Base-by-base conservation (phyloP, 495 filamentous ascomycete genomes). In the Hypoxylon cercidicola region DNA sequence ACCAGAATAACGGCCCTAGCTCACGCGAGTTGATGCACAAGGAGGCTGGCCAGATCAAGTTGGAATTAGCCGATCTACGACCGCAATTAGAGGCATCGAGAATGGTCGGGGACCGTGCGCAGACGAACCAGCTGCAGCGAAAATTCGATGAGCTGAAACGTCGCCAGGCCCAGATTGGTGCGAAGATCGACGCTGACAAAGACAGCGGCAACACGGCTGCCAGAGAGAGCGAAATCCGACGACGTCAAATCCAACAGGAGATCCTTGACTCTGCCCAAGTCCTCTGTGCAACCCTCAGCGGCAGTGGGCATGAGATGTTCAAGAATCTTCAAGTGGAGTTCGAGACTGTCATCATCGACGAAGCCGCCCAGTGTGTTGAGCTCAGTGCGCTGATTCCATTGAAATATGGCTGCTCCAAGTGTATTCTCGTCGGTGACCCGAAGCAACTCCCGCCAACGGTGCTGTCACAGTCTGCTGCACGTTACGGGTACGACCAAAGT, bases 351-450 rank as follows among this genome's bases (percentile, higher is more conserved):
- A 90, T 99, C 70, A 97, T 99, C 69, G 95, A 99, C 69, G 95
- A 99, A 81, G 95, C 95, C 1, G 95, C 95, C 16, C 95, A 99
- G 80, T 99, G 93, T 60, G 95, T 99, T 64, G 95, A 99, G 78
- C 82, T 99, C 74, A 97, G 93, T 69, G 93, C 96, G 15, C 85
- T 99, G 18, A 99, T 99, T 64, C 95, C 95, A 5, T 84, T 99
- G 21, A 99, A 99, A 75, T 99, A 98, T 69, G 95, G 95, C 18
- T 97, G 93, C 74, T 89, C 91, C 12, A 98, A 97, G 75, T 98
- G 96, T 77, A 92, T 99, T 58, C 87, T 99, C 28, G 95, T 99
- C 21, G 95, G 95, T 78, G 95, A 99, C 79, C 95, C 95, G 0
- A 97, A 99, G 71, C 95, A 99, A 72, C 79, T 99, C 62, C 95